A percentile compares a stretch with the other conserved stretches of the same genome.
Evolutionary conservation across 495 filamentous ascomycete species (phyloP).

Genomic region (Tuber borchii): DNA sequence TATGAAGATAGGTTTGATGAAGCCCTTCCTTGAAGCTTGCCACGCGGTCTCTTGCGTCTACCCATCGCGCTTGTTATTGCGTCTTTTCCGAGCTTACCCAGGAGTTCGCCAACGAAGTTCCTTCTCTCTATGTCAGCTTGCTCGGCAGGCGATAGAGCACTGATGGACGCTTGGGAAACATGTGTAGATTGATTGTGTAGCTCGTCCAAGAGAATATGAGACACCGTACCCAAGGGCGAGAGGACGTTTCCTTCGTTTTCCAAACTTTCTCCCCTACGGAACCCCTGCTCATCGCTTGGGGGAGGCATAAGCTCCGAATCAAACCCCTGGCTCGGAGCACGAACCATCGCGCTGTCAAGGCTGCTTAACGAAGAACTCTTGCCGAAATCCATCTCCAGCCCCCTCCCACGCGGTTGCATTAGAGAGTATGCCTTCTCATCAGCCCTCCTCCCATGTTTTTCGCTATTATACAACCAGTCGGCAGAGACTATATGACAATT

Average conservation of each 20-base stretch:
- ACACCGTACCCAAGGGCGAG: conserved; percentile 2
- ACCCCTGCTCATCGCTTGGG: conserved; percentile 3
- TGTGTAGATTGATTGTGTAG: neutral
- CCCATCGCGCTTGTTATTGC: conserved; percentile 36
- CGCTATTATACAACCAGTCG: conserved; percentile 33
- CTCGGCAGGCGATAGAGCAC: neutral
- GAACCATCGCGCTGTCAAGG: conserved; percentile 16
- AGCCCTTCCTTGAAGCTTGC: conserved; percentile 39
- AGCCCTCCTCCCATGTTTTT: conserved; percentile 18
- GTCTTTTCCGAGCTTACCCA: conserved; percentile 35
- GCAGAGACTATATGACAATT: conserved; percentile 36
- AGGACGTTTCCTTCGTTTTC: neutral
- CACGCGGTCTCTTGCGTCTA: conserved; percentile 30
- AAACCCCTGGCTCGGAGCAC: neutral
- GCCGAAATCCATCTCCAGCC: conserved; percentile 27
- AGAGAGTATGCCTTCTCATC: conserved; percentile 31
- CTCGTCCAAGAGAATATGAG: conserved; percentile 7
- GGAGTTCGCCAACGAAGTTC: conserved; percentile 29
- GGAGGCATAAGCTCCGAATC: conserved; percentile 13
- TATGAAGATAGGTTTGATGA: conserved; percentile 27
- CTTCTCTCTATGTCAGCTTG: conserved; percentile 1
- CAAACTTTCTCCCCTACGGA: neutral
- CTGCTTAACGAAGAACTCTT: conserved; percentile 23
- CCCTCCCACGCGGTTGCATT: neutral
- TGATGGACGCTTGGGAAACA: neutral